Base-by-base conservation (phyloP, 768 basidiomycete species). In the Lyophyllum semitale region DNA sequence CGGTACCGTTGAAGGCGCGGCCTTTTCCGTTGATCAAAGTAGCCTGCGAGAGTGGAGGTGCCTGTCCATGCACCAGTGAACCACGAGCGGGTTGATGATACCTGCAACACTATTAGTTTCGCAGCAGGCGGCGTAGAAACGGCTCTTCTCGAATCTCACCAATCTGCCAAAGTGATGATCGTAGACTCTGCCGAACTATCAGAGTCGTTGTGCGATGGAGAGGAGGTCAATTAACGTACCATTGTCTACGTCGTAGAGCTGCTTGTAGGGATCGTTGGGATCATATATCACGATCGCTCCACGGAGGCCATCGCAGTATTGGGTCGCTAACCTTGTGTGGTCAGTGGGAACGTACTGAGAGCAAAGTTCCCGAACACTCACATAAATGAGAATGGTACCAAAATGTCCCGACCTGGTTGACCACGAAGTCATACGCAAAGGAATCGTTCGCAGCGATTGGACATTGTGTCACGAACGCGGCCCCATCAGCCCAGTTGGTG, bases 21-120 rank as follows among this genome's bases (percentile, higher is more conserved):
- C 78, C 78, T 1, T 68, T 63, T 8, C 78, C 78, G 43, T 79
- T 79, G 55, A 79, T 66, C 20, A 68, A 33, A 2, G 64, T 64
- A 4, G 66, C 56, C 15, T 43, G 32, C 4, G 52, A 55, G 35
- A 26, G 58, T 23, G 22, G 48, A 33, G 48, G 60, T 43, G 9
- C 37, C 20, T 1, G n/a, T n/a, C n/a, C n/a, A n/a, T n/a, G n/a
- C n/a, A n/a, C n/a, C n/a, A n/a, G n/a, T n/a, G n/a, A n/a, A n/a
- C n/a, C 18, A 25, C 33, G 44, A 9, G 47, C 47, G 20, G 32
- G 27, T 18, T 18, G 15, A n/a, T 48, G 47, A 22, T 32, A 48
- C 47, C 47, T 48, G n/a, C 12, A 8, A 13, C n/a, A n/a, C 22
- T 15, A 15, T 15, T 27, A 45, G 44, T 22, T 15, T 12, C 22